These are phyloP conservation scores for Clitopilus passeckerianus DNA, from an alignment of 768 basidiomycete species.

Conservation along the genomic window DNA sequence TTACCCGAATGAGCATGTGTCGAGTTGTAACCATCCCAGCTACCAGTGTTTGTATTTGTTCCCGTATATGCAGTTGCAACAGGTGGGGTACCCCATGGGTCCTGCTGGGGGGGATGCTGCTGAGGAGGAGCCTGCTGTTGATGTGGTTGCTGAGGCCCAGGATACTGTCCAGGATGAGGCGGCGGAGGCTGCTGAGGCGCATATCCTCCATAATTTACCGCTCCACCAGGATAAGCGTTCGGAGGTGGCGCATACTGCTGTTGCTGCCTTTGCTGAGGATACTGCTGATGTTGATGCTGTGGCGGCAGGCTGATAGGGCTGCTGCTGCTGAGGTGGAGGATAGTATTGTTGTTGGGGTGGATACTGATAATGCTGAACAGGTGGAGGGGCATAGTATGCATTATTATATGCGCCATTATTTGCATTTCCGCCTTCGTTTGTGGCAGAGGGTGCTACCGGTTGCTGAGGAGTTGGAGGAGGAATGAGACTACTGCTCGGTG, in stretches of 20 bases:
- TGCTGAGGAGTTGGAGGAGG: not conserved
- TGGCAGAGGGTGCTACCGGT: not conserved
- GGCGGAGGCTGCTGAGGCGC: conserved; percentile 16
- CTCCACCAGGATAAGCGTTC: not conserved
- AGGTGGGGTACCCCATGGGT: not conserved
- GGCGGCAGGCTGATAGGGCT: not conserved
- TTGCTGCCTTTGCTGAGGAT: conserved; percentile 1
- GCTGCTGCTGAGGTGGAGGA: conserved; percentile 4
- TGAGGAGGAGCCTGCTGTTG: not conserved
- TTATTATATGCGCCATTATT: not conserved
- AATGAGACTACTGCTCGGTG: not conserved
- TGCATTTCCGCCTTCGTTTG: not conserved
- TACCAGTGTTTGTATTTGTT: not conserved
- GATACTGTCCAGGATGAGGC: conserved; percentile 1
- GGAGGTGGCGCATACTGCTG: not conserved
- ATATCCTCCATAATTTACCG: not conserved
- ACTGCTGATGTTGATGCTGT: conserved; percentile 5
- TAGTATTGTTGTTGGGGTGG: conserved; percentile 1
- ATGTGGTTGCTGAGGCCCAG: conserved; percentile 13
- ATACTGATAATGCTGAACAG: not conserved
- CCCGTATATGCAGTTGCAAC: not conserved
- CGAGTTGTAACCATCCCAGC: not conserved
- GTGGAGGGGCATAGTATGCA: not conserved
- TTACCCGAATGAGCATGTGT: not conserved
- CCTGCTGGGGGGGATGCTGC: not conserved